Base-by-base conservation (phyloP, 352 stramenopile species). In the Blastocystis sp. region DNA sequence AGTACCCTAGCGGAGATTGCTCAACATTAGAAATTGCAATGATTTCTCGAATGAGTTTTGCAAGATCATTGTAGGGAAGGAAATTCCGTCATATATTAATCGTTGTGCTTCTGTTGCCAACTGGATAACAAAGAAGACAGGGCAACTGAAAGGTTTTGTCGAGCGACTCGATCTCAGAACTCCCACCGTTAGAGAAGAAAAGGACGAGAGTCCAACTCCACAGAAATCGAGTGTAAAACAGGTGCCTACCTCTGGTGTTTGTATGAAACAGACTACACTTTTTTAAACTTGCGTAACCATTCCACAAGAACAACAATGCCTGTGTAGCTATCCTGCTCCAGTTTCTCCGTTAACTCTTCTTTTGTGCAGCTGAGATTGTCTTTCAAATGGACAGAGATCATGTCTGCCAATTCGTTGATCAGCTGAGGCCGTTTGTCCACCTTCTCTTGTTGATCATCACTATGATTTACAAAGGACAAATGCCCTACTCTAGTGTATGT, bases 21-120 rank as follows among this genome's bases (percentile, higher is more conserved):
- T 59, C 53, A 30, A 68, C n/a, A 34, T 8, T 85, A 85, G 73
- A n/a, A 85, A 85, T 53, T 85, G 73, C 43, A 85, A 85, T 43
- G 9, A 85, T 26, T 85, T 85, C 53, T 85, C 73, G 20, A 68
- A 85, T 26, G 73, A 66, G 13, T 85, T 85, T 6, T 85, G 73
- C 30, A 85, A 66, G 50, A 85, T 85, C 39, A 65, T 85, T 65
- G 73, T 66, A 18, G 73, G 73, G 11, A 85, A 85, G 53, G 73
- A 45, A 30, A 85, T 85, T 66, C 73, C 73, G 47, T 7, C 73
- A n/a, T 85, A 68, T 45, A 62, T 85, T 37, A 85, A 85, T 65
- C 73, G 73, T 6, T 85, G 73, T 47, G 73, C 73, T 7, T 34
- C 26, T n/a, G 43, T 85, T 20, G 73, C 73, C 20, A 69, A 45